These are phyloP conservation scores for Hanseniaspora gamundiae DNA, from an alignment of 1,139 yeast species.

Conservation along the genomic window DNA sequence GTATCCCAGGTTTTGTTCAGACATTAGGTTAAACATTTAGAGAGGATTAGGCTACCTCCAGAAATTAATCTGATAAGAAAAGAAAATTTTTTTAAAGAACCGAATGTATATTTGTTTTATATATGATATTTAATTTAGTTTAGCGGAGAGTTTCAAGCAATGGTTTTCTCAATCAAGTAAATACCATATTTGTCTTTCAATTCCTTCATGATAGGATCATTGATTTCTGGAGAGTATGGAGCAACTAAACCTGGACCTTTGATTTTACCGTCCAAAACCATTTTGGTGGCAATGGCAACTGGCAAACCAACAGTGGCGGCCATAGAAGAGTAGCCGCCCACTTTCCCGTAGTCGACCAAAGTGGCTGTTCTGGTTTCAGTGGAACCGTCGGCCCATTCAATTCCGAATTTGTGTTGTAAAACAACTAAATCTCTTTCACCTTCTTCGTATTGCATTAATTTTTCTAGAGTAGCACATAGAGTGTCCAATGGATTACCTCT, in stretches of 20 bases:
- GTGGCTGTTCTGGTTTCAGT: slow-evolving; percentile 91
- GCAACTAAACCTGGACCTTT: slow-evolving; percentile 77
- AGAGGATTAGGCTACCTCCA: too few relatives aligned
- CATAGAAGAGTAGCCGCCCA: slow-evolving; percentile 95
- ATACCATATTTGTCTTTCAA: slow-evolving; percentile 85
- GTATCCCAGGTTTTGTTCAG: too few relatives aligned
- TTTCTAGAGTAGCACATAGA: slow-evolving; percentile 89
- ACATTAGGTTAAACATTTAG: too few relatives aligned
- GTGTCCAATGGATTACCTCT: slow-evolving; percentile 94
- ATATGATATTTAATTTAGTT: neutral
- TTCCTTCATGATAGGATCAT: slow-evolving; percentile 81
- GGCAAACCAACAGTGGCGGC: slow-evolving; percentile 98
- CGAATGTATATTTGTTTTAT: neutral
- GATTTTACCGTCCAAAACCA: slow-evolving; percentile 75
- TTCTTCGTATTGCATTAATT: slow-evolving; percentile 89
- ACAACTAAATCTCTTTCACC: slow-evolving; percentile 93
- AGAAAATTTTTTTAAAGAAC: too few relatives aligned
- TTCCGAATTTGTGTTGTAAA: slow-evolving; percentile 95
- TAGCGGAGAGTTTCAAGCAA: slow-evolving; percentile 19
- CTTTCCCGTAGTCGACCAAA: slow-evolving; percentile 88
- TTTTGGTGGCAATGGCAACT: slow-evolving; percentile 88
- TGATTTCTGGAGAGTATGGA: slow-evolving; percentile 83
- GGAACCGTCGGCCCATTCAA: slow-evolving; percentile 90
- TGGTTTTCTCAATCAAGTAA: slow-evolving; percentile 76
- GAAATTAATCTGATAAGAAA: too few relatives aligned